Base-by-base conservation (phyloP, 2,329 filamentous ascomycete genomes). In the Fusarium sambucinum region DNA sequence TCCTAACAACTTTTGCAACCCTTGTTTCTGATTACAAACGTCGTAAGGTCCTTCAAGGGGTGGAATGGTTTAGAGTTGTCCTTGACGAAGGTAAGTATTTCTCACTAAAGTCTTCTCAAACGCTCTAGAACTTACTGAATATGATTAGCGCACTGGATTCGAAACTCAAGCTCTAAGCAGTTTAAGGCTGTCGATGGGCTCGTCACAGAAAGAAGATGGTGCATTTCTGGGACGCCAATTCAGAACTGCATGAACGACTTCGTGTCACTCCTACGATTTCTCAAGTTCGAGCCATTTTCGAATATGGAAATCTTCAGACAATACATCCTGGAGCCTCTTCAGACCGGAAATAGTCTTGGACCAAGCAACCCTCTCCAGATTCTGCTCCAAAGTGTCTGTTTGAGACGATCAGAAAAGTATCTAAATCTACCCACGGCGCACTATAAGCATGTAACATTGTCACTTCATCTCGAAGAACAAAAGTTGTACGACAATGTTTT, bases 341-440 rank as follows among this genome's bases (percentile, higher is more conserved):
- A 4, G 3, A 13, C 4, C 11, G 41, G 14, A 10, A 19, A 3
- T 3, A 1, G 6, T 27, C 11, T n/a, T 10, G 17, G 9, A 3
- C 6, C 41, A 27, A 14, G 11, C 2, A 27, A 44, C 3, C 23
- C 41, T 10, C 23, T 44, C 0, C 17, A 44, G 17, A 27, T 44
- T 5, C 11, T 44, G 2, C 41, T 44, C 8, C 41, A 27, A 9
- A n/a, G 23, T 0, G 3, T 27, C 14, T 44, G 41, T 44, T 3
- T 44, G 0, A 44, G 41, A 14, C 23, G 41, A n/a, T 27, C 23
- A 6, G 41, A 44, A 17, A 44, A 19, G 17, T 44, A 44, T 44
- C 23, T 44, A 11, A 27, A 44, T 19, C 11, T 44, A 1, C 41
- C 23, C 7, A 16, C 3, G 1, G 41, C 23, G 4, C 16, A 44